Conservation (phyloP, 768 basidiomycete genomes). For the Tylopilus sp. region DNA sequence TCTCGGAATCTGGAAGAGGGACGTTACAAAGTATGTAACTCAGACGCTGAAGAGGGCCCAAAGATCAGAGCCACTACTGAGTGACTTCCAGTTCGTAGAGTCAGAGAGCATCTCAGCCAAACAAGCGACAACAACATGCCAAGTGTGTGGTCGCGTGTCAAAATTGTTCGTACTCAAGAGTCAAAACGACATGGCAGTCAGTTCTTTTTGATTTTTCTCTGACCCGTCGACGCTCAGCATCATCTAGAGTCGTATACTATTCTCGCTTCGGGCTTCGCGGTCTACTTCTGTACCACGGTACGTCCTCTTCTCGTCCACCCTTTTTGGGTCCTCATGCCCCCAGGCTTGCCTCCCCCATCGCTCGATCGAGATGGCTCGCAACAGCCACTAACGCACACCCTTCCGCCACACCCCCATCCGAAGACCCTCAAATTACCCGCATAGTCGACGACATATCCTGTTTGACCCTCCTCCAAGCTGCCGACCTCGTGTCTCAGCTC, state of each 20-base stretch:
- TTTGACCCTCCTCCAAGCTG: slow-evolving; percentile 88
- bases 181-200: slow-evolving; percentile 26
- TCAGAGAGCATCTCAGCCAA: neutral
- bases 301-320: neutral
- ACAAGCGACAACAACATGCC: slow-evolving; percentile 22
- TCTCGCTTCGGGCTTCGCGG: slow-evolving; percentile 18
- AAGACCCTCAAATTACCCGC: slow-evolving; percentile 66
- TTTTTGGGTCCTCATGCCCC: neutral
- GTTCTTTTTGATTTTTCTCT: slow-evolving; percentile 3
- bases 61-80: no score
- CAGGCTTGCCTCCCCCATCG: slow-evolving; percentile 27
- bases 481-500: slow-evolving; percentile 87
- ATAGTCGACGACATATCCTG: slow-evolving; percentile 93
- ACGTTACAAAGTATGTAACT: no score
- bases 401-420: slow-evolving; percentile 36
- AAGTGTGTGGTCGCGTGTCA: slow-evolving; percentile 14
- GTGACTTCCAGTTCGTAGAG: no score
- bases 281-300: slow-evolving; percentile 14
- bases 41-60: no score
- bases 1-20: no score
- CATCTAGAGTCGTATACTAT: slow-evolving; percentile 21
- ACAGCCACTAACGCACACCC: slow-evolving; percentile 44
- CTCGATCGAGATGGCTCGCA: slow-evolving; percentile 53
- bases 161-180: neutral
- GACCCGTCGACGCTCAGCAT: neutral